Conservation (phyloP, 2,329 filamentous ascomycete genomes). For the Alternaria conjuncta region DNA sequence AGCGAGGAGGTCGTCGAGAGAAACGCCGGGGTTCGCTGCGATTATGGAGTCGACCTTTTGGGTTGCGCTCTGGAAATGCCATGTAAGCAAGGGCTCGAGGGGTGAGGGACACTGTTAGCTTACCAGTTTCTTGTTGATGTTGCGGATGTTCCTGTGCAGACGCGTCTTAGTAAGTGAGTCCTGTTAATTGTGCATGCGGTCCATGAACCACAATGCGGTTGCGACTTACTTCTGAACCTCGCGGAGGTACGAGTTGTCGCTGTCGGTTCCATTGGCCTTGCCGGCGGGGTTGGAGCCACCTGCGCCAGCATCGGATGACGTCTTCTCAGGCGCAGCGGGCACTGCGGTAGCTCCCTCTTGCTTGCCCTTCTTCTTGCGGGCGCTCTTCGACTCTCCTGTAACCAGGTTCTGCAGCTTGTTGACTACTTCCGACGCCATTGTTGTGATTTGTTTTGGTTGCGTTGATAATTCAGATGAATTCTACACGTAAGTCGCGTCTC, state of each 20-base stretch:
- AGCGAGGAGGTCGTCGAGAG: slow-evolving; percentile 74
- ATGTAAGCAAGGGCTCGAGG: slow-evolving; percentile 27
- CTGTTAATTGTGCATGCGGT: not conserved
- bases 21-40: slow-evolving; percentile 71
- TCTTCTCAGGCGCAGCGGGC: slow-evolving; percentile 49
- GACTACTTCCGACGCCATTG: slow-evolving; percentile 61
- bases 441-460: slow-evolving; percentile 16
- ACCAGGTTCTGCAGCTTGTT: slow-evolving; percentile 69
- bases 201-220: slow-evolving; percentile 4
- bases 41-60: slow-evolving; percentile 75
- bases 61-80: slow-evolving; percentile 64
- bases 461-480: slow-evolving; percentile 4
- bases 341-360: slow-evolving; percentile 52
- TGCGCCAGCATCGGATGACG: slow-evolving; percentile 38
- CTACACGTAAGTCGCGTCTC: slow-evolving; percentile 26
- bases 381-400: slow-evolving; percentile 60
- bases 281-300: slow-evolving; percentile 41
- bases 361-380: slow-evolving; percentile 61
- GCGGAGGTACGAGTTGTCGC: slow-evolving; percentile 81
- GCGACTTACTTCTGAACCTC: slow-evolving; percentile 86
- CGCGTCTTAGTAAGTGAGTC: slow-evolving; percentile 22
- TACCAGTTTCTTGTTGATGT: slow-evolving; percentile 93
- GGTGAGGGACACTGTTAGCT: slow-evolving; percentile 47
- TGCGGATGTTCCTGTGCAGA: slow-evolving; percentile 77
- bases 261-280: slow-evolving; percentile 64